Evolutionary conservation across 2,329 filamentous ascomycete genomes (phyloP).

Genomic region (Verticillium zaregamsianum): DNA sequence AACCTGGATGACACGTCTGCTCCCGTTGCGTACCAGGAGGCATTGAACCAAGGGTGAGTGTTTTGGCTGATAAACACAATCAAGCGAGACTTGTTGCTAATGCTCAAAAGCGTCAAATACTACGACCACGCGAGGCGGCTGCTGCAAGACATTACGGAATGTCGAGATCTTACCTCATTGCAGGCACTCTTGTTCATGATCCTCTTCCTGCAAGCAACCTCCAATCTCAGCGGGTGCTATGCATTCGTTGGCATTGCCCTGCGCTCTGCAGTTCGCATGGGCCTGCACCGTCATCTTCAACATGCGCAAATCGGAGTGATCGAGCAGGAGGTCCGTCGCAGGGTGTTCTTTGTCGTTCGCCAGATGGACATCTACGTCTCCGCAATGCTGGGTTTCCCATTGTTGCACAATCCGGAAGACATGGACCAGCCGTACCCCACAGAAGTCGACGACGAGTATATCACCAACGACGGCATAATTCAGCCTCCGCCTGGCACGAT

Average conservation of each 20-base stretch:
- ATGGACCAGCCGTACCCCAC: slow-evolving; percentile 62
- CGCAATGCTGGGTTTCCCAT: slow-evolving; percentile 61
- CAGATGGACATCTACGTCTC: slow-evolving; percentile 70
- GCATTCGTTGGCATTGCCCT: slow-evolving; percentile 75
- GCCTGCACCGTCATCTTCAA: slow-evolving; percentile 68
- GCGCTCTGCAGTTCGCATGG: slow-evolving; percentile 71
- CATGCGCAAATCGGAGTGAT: slow-evolving; percentile 59
- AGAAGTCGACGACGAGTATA: slow-evolving; percentile 64
- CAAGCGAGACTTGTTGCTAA: slow-evolving; percentile 14
- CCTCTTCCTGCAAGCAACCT: slow-evolving; percentile 74
- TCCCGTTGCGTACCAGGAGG: slow-evolving; percentile 41
- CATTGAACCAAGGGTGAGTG: slow-evolving; percentile 53
- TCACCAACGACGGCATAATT: slow-evolving; percentile 54
- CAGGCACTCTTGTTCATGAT: slow-evolving; percentile 78
- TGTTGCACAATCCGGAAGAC: slow-evolving; percentile 60
- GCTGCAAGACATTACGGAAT: slow-evolving; percentile 62
- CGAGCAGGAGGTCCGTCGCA: slow-evolving; percentile 58
- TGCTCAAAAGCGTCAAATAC: slow-evolving; percentile 60
- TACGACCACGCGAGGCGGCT: slow-evolving; percentile 65
- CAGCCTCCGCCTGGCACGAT: slow-evolving; percentile 51
- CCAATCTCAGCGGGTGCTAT: slow-evolving; percentile 75
- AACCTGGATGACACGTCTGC: slow-evolving; percentile 51
- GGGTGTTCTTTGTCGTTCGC: slow-evolving; percentile 64
- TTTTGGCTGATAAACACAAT: not conserved
- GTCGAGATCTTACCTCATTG: slow-evolving; percentile 68